These are phyloP conservation scores for Rosa hybrid DNA, from an alignment of 331 rosid genomes.

Conservation along the genomic window DNA sequence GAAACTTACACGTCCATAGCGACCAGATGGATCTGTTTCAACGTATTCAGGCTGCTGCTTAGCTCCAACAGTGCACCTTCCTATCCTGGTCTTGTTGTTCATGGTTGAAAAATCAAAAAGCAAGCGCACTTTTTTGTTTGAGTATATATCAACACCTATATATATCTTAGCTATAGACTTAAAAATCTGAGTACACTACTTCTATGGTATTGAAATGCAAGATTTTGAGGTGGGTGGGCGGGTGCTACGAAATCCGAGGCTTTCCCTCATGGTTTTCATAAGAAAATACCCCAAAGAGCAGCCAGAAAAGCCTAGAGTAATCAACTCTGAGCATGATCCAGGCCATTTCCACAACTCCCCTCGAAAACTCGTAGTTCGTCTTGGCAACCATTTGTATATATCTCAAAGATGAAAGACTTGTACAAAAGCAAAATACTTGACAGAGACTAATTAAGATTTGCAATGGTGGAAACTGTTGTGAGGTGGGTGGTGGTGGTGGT, in stretches of 20 bases:
- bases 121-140: background rate
- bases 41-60: slow-evolving; percentile 47
- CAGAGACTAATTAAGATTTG: background rate
- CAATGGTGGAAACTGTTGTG: slow-evolving; percentile 21
- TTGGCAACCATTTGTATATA: slow-evolving; percentile 47
- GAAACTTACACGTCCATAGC: slow-evolving; percentile 86
- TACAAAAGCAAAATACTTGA: background rate
- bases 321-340: slow-evolving; percentile 60
- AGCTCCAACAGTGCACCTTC: slow-evolving; percentile 36
- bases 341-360: slow-evolving; percentile 49
- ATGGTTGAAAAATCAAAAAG: slow-evolving; percentile 26
- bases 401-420: background rate
- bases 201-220: background rate
- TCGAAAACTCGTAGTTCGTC: slow-evolving; percentile 35
- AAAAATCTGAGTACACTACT: background rate
- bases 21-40: slow-evolving; percentile 88
- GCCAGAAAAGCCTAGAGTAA: slow-evolving; percentile 69
- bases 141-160: background rate
- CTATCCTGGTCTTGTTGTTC: slow-evolving; percentile 45
- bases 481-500: background rate
- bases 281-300: slow-evolving; percentile 59
- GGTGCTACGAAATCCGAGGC: slow-evolving; percentile 80
- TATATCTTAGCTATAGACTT: background rate
- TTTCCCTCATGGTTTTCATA: slow-evolving; percentile 79
- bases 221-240: background rate